These are phyloP conservation scores for Suillus weaverae DNA, from an alignment of 768 basidiomycete genomes.

Conservation along the genomic window DNA sequence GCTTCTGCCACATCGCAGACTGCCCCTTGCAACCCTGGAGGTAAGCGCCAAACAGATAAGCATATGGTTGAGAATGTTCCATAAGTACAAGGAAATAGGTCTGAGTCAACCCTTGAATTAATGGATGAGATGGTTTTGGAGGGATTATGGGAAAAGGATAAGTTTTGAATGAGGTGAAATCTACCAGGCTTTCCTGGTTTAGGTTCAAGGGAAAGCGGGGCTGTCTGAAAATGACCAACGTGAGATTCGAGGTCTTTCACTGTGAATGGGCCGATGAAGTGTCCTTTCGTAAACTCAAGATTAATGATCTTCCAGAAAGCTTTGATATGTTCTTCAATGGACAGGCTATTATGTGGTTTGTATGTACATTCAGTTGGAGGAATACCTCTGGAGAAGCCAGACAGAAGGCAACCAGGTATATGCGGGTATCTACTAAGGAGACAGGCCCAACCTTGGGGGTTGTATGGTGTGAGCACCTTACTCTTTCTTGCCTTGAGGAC, in stretches of 20 bases:
- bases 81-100: constrained; percentile 31
- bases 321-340: not conserved
- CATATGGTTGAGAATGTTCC: constrained; percentile 29
- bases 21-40: constrained; percentile 23
- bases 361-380: constrained; percentile 2
- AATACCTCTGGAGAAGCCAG: not conserved
- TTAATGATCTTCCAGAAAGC: not conserved
- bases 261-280: constrained; percentile 35
- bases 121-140: constrained; percentile 27
- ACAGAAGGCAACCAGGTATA: not conserved
- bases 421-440: constrained; percentile 3
- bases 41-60: constrained; percentile 17
- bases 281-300: constrained; percentile 16
- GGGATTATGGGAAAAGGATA: constrained; percentile 22
- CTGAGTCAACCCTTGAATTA: constrained; percentile 32
- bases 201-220: constrained; percentile 27
- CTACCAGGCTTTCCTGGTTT: constrained; percentile 27
- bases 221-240: constrained; percentile 33
- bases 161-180: constrained; percentile 31
- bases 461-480: constrained; percentile 2
- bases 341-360: not conserved
- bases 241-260: constrained; percentile 15
- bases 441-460: not conserved
- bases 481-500: constrained; percentile 8
- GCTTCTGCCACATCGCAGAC: constrained; percentile 40